Conservation (phyloP, 176 grass and related monocot genomes). For the Triticum timopheevii region DNA sequence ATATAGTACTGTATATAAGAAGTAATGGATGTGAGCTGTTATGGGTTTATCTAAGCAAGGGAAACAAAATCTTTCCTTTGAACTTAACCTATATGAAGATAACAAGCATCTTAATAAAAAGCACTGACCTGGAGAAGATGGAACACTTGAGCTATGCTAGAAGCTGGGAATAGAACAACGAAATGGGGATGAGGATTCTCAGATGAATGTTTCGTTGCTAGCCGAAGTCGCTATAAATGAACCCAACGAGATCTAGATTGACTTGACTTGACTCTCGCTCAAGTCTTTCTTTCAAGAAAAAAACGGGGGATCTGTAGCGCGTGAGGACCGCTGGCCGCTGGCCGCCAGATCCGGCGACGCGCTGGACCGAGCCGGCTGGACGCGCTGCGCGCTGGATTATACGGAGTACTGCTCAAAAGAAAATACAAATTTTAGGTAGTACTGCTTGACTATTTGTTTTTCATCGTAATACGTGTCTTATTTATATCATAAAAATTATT, state of each 20-base stretch:
- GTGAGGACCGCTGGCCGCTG: background rate
- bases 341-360: background rate
- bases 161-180: background rate
- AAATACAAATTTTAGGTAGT: too few species aligned
- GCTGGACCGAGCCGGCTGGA: background rate
- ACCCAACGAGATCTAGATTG: background rate
- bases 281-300: background rate
- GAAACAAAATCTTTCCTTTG: too few species aligned
- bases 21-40: background rate
- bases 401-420: too few species aligned
- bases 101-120: background rate
- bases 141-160: background rate
- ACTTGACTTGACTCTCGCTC: background rate
- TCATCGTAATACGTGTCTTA: too few species aligned
- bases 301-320: too few species aligned
- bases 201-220: background rate
- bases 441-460: too few species aligned
- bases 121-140: background rate
- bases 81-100: background rate
- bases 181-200: background rate
- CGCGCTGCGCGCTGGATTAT: background rate
- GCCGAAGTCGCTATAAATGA: background rate
- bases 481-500: too few species aligned
- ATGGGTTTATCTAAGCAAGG: too few species aligned
- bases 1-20: too few species aligned